Conservation (phyloP, 345 rosid genomes). For the Eucalyptus sideroxylon region DNA sequence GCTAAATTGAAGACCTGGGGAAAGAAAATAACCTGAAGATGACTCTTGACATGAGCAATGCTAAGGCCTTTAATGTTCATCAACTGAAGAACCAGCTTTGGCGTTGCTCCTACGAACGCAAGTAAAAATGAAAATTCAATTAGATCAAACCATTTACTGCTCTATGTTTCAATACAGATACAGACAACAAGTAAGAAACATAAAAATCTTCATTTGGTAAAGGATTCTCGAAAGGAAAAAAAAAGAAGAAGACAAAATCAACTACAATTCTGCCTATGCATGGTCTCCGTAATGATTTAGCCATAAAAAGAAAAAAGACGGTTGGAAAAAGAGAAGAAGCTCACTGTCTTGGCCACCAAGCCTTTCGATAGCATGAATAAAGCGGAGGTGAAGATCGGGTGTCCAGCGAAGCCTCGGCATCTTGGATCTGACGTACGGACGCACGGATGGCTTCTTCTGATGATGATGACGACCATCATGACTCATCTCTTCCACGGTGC, state of each 20-base stretch:
- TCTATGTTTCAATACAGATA: background rate
- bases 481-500: conserved; percentile 60
- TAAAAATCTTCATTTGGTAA: background rate
- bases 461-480: background rate
- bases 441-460: conserved; percentile 44
- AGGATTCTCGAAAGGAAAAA: background rate
- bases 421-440: conserved; percentile 78
- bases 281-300: background rate
- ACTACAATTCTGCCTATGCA: background rate
- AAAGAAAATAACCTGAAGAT: conserved; percentile 49
- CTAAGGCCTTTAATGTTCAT: conserved; percentile 86
- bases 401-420: conserved; percentile 72
- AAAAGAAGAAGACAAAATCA: background rate
- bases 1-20: background rate
- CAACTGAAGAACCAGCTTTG: conserved; percentile 68
- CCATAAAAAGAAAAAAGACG: background rate
- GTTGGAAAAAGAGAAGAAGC: background rate
- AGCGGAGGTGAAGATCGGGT: conserved; percentile 72
- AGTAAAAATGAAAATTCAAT: background rate
- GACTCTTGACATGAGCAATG: conserved; percentile 92
- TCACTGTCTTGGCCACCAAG: conserved; percentile 79
- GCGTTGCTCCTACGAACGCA: conserved; percentile 53
- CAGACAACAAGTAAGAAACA: background rate
- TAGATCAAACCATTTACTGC: background rate
- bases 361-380: conserved; percentile 57